A percentile compares a stretch with the other conserved stretches of the same genome.
Conservation (phyloP, 2,329 filamentous ascomycete genomes). For the Alternaria angustiovoidea region DNA sequence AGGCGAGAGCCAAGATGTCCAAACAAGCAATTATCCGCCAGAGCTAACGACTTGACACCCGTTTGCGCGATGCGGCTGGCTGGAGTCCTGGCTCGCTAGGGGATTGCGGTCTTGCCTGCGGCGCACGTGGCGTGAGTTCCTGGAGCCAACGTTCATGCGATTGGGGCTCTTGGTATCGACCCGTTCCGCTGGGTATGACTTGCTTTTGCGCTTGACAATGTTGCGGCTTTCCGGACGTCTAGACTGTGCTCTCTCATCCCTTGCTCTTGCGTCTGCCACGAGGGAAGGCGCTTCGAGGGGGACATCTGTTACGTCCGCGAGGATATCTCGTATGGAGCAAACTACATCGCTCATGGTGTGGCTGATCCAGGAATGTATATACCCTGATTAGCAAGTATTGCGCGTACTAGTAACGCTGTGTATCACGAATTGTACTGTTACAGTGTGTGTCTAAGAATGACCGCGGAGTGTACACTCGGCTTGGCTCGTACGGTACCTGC, state of each 20-base stretch:
- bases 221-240: background rate
- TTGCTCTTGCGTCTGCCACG: background rate
- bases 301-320: background rate
- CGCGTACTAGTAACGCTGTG: no score
- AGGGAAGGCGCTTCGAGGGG: background rate
- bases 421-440: rapidly evolving
- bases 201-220: background rate
- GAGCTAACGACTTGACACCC: background rate
- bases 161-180: background rate
- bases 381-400: no score
- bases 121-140: background rate
- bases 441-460: background rate
- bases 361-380: no score
- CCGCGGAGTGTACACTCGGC: background rate
- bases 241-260: background rate
- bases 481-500: background rate
- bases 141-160: background rate
- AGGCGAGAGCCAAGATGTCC: background rate
- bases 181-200: background rate
- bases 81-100: background rate
- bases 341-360: background rate
- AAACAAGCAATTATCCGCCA: background rate
- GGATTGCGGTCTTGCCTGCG: background rate
- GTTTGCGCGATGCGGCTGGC: background rate
- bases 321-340: no score